phyloP scores from a whole-genome alignment of 345 rosid genomes.

The Euphorbia peplus region DNA sequence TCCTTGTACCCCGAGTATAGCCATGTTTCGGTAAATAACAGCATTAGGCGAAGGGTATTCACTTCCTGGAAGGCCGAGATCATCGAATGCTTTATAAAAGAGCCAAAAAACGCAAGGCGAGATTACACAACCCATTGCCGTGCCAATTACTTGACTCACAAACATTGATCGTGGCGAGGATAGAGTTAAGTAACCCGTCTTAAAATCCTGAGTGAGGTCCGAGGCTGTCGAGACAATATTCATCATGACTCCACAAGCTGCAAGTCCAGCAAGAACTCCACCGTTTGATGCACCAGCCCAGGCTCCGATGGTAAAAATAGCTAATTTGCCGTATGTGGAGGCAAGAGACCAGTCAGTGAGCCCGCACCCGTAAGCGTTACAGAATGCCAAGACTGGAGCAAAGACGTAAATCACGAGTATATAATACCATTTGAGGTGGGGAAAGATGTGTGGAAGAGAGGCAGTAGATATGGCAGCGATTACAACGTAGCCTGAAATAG shows the following conservation, averaged over 20 bases:
- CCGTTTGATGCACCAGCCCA: conserved; percentile 49
- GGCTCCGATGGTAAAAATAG: conserved; percentile 46
- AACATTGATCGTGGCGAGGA: conserved; percentile 51
- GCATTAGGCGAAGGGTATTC: conserved; percentile 49
- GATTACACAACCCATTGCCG: conserved; percentile 47
- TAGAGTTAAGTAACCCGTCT: conserved; percentile 48
- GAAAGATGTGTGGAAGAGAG: conserved; percentile 44
- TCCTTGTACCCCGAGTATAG: conserved; percentile 51
- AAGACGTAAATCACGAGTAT: conserved; percentile 41
- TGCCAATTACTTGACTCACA: conserved; percentile 53
- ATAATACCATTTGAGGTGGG: conserved; percentile 48
- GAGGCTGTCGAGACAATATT: conserved; percentile 49
- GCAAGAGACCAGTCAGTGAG: conserved; percentile 57
- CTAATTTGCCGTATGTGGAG: conserved; percentile 51
- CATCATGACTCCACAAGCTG: conserved; percentile 51
- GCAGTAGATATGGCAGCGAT: conserved; percentile 41
- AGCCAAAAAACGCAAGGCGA: conserved; percentile 47
- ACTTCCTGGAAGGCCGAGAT: conserved; percentile 37
- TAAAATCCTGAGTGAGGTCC: conserved; percentile 53
- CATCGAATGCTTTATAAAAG: conserved; percentile 44
- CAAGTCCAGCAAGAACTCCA: conserved; percentile 47
- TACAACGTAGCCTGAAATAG: conserved; percentile 35
- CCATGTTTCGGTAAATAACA: conserved; percentile 45
- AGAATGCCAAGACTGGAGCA: conserved; percentile 46
- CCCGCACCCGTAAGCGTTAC: conserved; percentile 57